Base-by-base conservation (phyloP, 192 early-diverging fungal species). In the Rhizoclosmatium globosum region DNA sequence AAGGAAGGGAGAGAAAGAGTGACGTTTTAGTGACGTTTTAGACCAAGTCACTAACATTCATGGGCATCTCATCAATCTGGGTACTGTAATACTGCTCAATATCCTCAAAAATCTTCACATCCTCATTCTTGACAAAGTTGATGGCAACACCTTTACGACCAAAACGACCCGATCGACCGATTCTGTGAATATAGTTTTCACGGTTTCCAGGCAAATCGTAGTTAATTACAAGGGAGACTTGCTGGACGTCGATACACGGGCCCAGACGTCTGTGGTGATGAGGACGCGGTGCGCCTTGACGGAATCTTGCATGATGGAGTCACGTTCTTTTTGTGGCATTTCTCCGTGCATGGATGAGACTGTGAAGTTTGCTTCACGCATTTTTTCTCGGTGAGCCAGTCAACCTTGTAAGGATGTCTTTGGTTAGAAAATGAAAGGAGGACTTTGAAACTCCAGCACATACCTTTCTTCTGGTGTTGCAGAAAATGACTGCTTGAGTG, bases 401-500 rank as follows among this genome's bases (percentile, higher is more conserved):
- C 98, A 60, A 99, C 94, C 90, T 91, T 71, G 48, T 7, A 13
- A 46, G 6, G 7, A 23, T 73, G 19, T 57, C 4, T 57, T 38
- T 42, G 39, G 23, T 7, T 17, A 7, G 50, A n/a, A n/a, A n/a
- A n/a, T n/a, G n/a, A n/a, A n/a, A n/a, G n/a, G n/a, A n/a, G n/a
- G n/a, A n/a, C 56, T 19, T 31, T 15, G 4, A 69, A 7, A 69
- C n/a, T n/a, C n/a, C n/a, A 67, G 21, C 6, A 1, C 62, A 42
- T n/a, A 99, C 76, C 93, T 98, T 99, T 91, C 96, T 94, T 82
- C 96, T 92, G 81, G 97, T 98, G 92, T 99, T 99, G 91, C 97
- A 97, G 92, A 99, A 99, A 82, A 99, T 99, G 81, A 99, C 96
- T 45, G 97, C 97, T 90, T 98, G 97, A 76, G 97, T 96, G 84